Evolutionary conservation across 768 basidiomycete species (phyloP).

Genomic region (Kwoniella shandongensis): DNA sequence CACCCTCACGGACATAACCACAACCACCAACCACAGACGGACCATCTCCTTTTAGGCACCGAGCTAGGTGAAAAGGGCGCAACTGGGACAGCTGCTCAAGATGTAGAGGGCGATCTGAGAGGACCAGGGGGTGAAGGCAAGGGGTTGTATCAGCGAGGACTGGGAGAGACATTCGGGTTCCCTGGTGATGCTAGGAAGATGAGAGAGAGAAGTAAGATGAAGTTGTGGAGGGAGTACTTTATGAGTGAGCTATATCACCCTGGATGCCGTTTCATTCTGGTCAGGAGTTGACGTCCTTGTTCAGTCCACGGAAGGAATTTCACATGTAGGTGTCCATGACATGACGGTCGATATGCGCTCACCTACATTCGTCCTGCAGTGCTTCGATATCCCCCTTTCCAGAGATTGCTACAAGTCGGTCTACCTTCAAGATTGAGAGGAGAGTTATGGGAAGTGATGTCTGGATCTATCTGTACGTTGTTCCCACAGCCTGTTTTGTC

Average conservation of each 20-base stretch:
- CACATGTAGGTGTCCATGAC: constrained; percentile 57
- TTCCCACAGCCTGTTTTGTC: not conserved
- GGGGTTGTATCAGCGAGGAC: constrained; percentile 48
- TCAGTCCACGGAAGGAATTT: constrained; percentile 88
- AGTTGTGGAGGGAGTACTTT: constrained; percentile 89
- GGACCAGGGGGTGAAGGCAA: constrained; percentile 54
- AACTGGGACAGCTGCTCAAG: constrained; percentile 14
- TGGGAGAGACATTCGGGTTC: constrained; percentile 54
- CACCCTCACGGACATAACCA: constrained; percentile 3
- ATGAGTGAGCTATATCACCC: constrained; percentile 59
- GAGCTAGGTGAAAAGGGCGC: constrained; percentile 27
- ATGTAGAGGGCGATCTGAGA: constrained; percentile 50
- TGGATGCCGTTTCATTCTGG: no score
- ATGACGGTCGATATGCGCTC: not conserved
- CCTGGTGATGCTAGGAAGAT: constrained; percentile 54
- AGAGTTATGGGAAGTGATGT: constrained; percentile 97
- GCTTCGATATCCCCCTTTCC: constrained; percentile 92
- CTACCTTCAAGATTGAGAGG: constrained; percentile 90
- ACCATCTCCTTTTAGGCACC: constrained; percentile 40
- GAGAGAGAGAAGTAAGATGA: constrained; percentile 66
- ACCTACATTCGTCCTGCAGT: constrained; percentile 49
- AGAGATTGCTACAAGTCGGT: constrained; percentile 95
- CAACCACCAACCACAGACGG: constrained; percentile 12
- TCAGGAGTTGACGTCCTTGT: no score
- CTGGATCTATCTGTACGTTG: constrained; percentile 72